Percentiles rank a stretch among this genome's conserved stretches.
Evolutionary conservation across 106 monocot species (phyloP).

Genomic region (Dioscorea alata): DNA sequence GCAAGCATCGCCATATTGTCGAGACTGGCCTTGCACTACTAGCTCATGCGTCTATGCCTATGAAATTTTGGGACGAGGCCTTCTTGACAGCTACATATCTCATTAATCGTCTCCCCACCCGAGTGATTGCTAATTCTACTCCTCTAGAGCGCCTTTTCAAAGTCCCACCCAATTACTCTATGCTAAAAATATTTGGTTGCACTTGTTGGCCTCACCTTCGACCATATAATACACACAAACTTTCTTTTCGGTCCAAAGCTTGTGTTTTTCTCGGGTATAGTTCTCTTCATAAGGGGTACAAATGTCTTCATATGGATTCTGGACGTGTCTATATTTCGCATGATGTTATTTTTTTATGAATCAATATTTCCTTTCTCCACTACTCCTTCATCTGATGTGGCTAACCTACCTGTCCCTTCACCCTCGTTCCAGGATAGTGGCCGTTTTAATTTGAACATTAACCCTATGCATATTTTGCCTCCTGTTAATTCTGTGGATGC

Average conservation of each 20-base stretch:
- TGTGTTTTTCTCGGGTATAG: background rate
- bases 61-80: background rate
- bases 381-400: background rate
- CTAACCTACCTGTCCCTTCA: no score
- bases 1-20: constrained; percentile 1
- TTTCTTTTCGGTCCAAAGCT: background rate
- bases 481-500: no score
- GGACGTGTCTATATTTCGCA: background rate
- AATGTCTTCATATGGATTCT: background rate
- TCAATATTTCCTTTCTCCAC: background rate
- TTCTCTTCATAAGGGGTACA: background rate
- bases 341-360: constrained; percentile 4
- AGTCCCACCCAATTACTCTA: background rate
- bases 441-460: no score
- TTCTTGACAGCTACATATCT: background rate
- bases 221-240: constrained; percentile 3
- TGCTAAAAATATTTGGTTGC: background rate
- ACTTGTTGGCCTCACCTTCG: background rate
- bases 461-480: no score
- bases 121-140: background rate
- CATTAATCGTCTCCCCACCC: background rate
- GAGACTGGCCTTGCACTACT: background rate
- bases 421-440: no score
- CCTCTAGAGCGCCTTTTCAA: background rate
- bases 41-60: background rate